These are phyloP conservation scores for Amanita molliuscula DNA, from an alignment of 768 basidiomycete species.

Conservation along the genomic window DNA sequence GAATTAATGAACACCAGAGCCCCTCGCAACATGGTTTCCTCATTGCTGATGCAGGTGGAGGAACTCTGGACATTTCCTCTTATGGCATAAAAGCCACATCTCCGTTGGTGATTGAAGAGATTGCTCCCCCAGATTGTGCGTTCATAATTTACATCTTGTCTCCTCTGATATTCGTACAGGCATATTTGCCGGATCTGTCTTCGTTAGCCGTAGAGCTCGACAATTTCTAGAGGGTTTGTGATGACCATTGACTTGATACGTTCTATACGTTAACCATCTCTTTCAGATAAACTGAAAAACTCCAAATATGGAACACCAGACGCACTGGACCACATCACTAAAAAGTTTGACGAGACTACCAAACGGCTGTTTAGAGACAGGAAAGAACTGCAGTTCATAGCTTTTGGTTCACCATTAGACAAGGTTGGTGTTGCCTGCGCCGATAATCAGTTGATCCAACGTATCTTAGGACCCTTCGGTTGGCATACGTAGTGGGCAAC, in stretches of 20 bases:
- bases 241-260: not conserved
- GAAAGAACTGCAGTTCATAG: conserved; percentile 59
- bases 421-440: conserved; percentile 24
- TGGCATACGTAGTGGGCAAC: conserved; percentile 62
- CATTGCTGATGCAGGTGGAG: conserved; percentile 74
- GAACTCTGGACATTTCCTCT: conserved; percentile 73
- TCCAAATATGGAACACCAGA: conserved; percentile 68
- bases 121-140: conserved; percentile 75
- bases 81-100: conserved; percentile 63
- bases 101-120: conserved; percentile 73
- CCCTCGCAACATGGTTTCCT: conserved; percentile 70
- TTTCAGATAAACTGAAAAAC: conserved; percentile 55
- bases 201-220: conserved; percentile 66
- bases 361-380: conserved; percentile 68
- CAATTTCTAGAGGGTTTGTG: conserved; percentile 57
- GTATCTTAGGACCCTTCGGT: conserved; percentile 35
- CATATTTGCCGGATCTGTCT: conserved; percentile 76
- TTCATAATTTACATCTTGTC: conserved; percentile 1
- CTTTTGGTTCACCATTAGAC: conserved; percentile 70
- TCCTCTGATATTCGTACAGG: conserved; percentile 25
- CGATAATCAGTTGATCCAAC: not conserved
- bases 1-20: conserved; percentile 29
- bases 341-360: conserved; percentile 74
- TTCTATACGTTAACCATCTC: not conserved
- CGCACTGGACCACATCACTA: conserved; percentile 69